Evolutionary conservation across 2,329 filamentous ascomycete genomes (phyloP), one percentile per base, ranked within the genome.

Genomic region (Scedosporium boydii): DNA sequence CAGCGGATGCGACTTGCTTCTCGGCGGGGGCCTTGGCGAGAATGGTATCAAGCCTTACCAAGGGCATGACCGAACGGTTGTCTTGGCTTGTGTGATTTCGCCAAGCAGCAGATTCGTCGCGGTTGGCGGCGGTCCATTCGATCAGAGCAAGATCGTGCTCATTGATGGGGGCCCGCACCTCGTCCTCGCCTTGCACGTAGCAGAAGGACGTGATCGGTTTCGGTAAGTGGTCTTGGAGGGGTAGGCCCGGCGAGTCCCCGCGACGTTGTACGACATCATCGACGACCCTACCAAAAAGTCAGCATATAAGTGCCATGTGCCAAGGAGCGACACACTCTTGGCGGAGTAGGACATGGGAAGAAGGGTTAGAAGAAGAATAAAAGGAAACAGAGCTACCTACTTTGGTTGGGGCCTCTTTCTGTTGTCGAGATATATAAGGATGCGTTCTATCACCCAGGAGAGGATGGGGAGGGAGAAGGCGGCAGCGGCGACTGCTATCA

Each of bases 401-500:
- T 38, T 56, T 44, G 48, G 48, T 48, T 29, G 9, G n/a, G 59
- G 16, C 34, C 55, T 38, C 16, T 29, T 51, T 26, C 48, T 46
- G 7, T 48, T 21, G 14, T 42, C 29, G 10, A 51, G 38, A 5
- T 42, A 34, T 38, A 38, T 55, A 12, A 61, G 48, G 9, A 55
- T 55, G 12, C 48, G 10, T 41, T 61, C 59, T 56, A 61, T 56
- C 21, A 65, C 51, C 29, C 60, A 65, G 14, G 66, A 59, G 23
- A 68, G 38, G 14, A 67, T 53, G 64, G 71, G 64, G 63, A 66
- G 7, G 59, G 65, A 61, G 16, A 74, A 42, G 18, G 67, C 68
- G 6, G 64, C 63, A 4, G 63, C 63, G 4, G 69, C 71, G 12
- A 73, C 51, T 6, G 66, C 63, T 29, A 74, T 62, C 3, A 69